Conservation (phyloP, 495 filamentous ascomycete genomes). For the Apodospora peruviana region DNA sequence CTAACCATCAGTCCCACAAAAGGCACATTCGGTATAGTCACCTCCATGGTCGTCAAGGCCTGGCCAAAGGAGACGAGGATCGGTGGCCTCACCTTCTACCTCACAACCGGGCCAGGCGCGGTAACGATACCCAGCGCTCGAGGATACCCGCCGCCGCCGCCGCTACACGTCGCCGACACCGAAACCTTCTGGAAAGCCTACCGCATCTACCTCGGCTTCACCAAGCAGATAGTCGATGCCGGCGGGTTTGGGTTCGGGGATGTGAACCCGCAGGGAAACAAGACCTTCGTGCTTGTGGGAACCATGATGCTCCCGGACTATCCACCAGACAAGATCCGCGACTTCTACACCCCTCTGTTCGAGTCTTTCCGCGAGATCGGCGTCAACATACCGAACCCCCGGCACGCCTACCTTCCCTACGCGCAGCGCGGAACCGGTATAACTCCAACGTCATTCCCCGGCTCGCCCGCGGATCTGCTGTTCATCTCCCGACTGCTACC, state of each 20-base stretch:
- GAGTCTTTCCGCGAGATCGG: slow-evolving; percentile 27
- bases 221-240: slow-evolving; percentile 26
- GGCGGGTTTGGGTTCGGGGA: slow-evolving; percentile 42
- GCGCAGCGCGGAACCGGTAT: slow-evolving; percentile 4
- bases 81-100: slow-evolving; percentile 8
- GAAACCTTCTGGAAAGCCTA: slow-evolving; percentile 50
- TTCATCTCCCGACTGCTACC: slow-evolving; percentile 21
- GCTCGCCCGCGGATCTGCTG: slow-evolving; percentile 25
- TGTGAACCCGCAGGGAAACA: slow-evolving; percentile 28
- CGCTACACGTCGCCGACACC: slow-evolving; percentile 12
- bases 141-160: slow-evolving; percentile 8
- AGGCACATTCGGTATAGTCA: slow-evolving; percentile 50
- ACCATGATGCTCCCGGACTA: slow-evolving; percentile 25
- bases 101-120: slow-evolving; percentile 18
- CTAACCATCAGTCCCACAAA: not conserved
- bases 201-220: slow-evolving; percentile 33
- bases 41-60: slow-evolving; percentile 43
- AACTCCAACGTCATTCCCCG: slow-evolving; percentile 9
- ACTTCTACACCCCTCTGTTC: slow-evolving; percentile 41
- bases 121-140: slow-evolving; percentile 17
- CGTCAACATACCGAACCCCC: slow-evolving; percentile 22
- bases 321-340: slow-evolving; percentile 19
- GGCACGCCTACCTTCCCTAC: slow-evolving; percentile 13
- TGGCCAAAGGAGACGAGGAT: slow-evolving; percentile 26
- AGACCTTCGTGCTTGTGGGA: slow-evolving; percentile 28